These are phyloP conservation scores for Leucoagaricus sp. DNA, from an alignment of 1,284 basidiomycete species.

Conservation along the genomic window DNA sequence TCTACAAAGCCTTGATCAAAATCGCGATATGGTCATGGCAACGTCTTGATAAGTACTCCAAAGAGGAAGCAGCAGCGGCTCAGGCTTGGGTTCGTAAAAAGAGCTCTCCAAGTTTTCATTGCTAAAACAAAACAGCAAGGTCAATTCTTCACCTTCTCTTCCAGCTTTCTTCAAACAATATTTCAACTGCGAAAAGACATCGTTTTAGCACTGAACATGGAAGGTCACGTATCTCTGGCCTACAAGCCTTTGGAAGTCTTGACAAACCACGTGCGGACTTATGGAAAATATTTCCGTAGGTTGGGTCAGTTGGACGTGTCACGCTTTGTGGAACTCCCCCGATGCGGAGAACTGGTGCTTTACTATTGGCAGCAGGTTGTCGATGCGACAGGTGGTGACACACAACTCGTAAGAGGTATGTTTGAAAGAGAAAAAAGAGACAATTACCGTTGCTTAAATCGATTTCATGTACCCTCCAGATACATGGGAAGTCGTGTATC, in stretches of 20 bases:
- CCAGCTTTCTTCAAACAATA: slow-evolving; percentile 53
- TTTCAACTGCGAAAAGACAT: slow-evolving; percentile 45
- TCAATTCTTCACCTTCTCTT: slow-evolving; percentile 61
- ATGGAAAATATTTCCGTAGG: slow-evolving; percentile 78
- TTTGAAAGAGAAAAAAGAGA: neutral
- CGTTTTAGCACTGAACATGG: slow-evolving; percentile 28
- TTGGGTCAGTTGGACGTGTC: slow-evolving; percentile 62
- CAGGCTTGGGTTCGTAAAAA: slow-evolving; percentile 54
- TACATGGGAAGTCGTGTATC: slow-evolving; percentile 58
- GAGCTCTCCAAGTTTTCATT: neutral
- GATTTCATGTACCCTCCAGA: slow-evolving; percentile 36
- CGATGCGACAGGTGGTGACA: slow-evolving; percentile 57
- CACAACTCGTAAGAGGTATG: slow-evolving; percentile 59
- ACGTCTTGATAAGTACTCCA: slow-evolving; percentile 44
- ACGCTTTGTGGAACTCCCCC: slow-evolving; percentile 65
- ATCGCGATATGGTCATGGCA: slow-evolving; percentile 73
- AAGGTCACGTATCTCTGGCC: slow-evolving; percentile 32
- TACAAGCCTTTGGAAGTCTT: slow-evolving; percentile 47
- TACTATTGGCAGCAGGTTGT: slow-evolving; percentile 81
- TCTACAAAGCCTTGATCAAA: slow-evolving; percentile 70
- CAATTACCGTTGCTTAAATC: neutral
- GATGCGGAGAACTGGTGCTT: slow-evolving; percentile 64
- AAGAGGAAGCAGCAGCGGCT: slow-evolving; percentile 42
- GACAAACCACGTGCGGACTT: slow-evolving; percentile 64
- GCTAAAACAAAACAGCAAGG: slow-evolving; percentile 44